Evolutionary conservation across 176 grass and related monocot species (phyloP), one percentile per base, ranked within the genome.

Genomic region (Cenchrus americanus): DNA sequence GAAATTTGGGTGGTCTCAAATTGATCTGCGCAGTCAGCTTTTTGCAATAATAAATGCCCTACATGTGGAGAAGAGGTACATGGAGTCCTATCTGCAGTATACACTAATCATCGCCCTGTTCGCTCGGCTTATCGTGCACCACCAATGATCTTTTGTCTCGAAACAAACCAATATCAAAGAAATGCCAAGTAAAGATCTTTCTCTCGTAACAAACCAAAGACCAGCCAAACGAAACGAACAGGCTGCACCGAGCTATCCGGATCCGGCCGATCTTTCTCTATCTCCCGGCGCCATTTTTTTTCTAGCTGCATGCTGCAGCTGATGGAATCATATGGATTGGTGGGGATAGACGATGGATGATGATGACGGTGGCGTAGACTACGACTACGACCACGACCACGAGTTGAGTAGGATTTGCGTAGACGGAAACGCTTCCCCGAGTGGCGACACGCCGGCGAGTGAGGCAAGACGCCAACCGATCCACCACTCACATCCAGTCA

Each of bases 361-460:
- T 15, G 6, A 14, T 18, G 62, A 62, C 66, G 32, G 60, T 47
- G 12, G 42, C n/a, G 68, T 26, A 49, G 61, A 46, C 4, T 48
- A 63, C 37, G 22, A 78, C 15, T 47, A 18, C 7, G 3, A 26
- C 27, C 27, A 27, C 27, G 27, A 27, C 34, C 34, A 37, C 34
- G 34, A 37, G 34, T 37, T 37, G 15, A 15, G 77, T 68, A 63
- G 77, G 48, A 69, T 77, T 82, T 77, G 83, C 83, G 83, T 89
- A 63, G 46, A 85, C 47, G 87, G 24, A 66, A 82, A 0, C 78
- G 14, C 41, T 42, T 54, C 67, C 9, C 10, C 37, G 62, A 30
- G 6, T 17, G 41, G 1, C 18, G 66, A 71, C 65, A 50, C 13
- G 54, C 1, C 7, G 23, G 3, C 23, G n/a, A 23, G 24, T 55